phyloP scores from a whole-genome alignment of 2,329 filamentous ascomycete genomes.

The Diaporthe destruens region DNA sequence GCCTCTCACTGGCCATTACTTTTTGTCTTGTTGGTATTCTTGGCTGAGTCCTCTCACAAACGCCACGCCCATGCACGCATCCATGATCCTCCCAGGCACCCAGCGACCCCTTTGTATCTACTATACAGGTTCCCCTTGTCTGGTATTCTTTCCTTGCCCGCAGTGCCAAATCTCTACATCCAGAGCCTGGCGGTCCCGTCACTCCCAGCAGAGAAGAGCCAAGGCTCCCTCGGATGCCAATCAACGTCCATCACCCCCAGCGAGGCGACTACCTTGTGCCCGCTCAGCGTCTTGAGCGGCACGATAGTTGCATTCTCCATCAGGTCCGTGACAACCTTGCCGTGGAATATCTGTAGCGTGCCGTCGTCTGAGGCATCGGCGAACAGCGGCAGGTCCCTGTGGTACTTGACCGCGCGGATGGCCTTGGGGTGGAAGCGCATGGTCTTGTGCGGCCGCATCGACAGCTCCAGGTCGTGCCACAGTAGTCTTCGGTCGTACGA shows the following conservation, averaged over 20 bases:
- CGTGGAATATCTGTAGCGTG: constrained; percentile 95
- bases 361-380: constrained; percentile 97
- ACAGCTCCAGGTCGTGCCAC: constrained; percentile 97
- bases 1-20: constrained; percentile 30
- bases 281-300: constrained; percentile 91
- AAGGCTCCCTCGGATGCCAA: constrained; percentile 95
- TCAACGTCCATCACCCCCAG: constrained; percentile 93
- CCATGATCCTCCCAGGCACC: constrained; percentile 11
- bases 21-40: constrained; percentile 39
- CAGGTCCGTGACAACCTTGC: constrained; percentile 92
- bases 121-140: neutral
- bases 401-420: constrained; percentile 89
- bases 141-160: neutral
- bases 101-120: neutral
- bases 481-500: constrained; percentile 94
- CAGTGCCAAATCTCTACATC: constrained; percentile 64
- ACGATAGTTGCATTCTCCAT: constrained; percentile 98
- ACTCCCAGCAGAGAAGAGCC: constrained; percentile 93
- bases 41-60: constrained; percentile 38
- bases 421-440: constrained; percentile 94
- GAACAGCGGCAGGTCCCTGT: constrained; percentile 86
- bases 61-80: constrained; percentile 39
- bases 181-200: constrained; percentile 94
- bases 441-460: constrained; percentile 92
- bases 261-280: constrained; percentile 87